Evolutionary conservation across 176 grass and related monocot genomes (phyloP), one percentile per base, ranked within the genome.

Genomic region (Musa acuminata): DNA sequence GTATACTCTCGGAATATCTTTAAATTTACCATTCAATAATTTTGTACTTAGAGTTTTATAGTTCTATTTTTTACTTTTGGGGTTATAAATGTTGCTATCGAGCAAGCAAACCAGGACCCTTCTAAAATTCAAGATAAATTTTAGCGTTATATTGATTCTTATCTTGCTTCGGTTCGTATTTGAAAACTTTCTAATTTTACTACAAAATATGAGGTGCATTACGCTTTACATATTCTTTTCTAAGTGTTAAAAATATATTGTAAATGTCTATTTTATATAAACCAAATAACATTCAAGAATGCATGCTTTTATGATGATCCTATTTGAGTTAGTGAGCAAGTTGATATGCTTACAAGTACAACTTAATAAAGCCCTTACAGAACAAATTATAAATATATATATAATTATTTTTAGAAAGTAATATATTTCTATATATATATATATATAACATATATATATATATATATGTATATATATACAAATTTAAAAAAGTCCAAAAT

Each of bases 91-190:
- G 90, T 85, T 79, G 68, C 84, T 81, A 89, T 98, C 77, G 72
- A 93, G 58, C 94, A 93, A 97, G 88, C 87, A 75, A 90, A 87
- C 9, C 93, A 87, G 90, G 82, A 93, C 21, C 74, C 86, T 72
- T 93, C 82, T 8, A 93, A 93, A 88, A 72, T 93, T 69, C 85
- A 77, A 76, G 94, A 98, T 77, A 91, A 98, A 75, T 85, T 98
- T 83, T 84, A 83, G 77, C 83, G 88, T 80, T 90, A 98, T 79
- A 93, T 98, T 66, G 90, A 98, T 16, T 57, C 80, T 1, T 87
- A 93, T 83, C 72, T 91, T 59, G 81, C 69, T 72, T 91, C 87
- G 82, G 94, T 98, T 79, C 75, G 90, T 71, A 68, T 0, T 23
- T 0, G 0, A 23, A 23, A 23, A 23, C 23, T 23, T 23, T 23